These are phyloP conservation scores for Xylariaceae sp. DNA, from an alignment of 2,329 filamentous ascomycete genomes.

Conservation along the genomic window DNA sequence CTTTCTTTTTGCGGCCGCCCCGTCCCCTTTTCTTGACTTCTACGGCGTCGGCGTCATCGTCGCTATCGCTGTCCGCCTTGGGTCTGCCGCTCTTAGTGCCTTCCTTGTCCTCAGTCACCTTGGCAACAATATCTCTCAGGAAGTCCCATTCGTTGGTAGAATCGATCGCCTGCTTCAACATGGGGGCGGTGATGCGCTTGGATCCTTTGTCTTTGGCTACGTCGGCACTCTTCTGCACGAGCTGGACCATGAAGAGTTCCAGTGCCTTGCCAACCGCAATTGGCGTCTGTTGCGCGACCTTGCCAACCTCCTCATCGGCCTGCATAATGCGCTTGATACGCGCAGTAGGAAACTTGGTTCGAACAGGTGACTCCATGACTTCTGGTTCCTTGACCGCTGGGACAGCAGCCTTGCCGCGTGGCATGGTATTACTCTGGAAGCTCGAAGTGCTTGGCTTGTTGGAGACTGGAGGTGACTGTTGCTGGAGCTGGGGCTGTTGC, in stretches of 20 bases:
- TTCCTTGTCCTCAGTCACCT: slow-evolving; percentile 59
- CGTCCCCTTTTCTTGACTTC: slow-evolving; percentile 45
- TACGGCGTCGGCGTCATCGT: slow-evolving; percentile 46
- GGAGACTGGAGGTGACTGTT: slow-evolving; percentile 27
- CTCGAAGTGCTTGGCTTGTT: slow-evolving; percentile 20
- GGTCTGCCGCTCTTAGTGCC: slow-evolving; percentile 35
- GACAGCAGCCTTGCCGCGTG: slow-evolving; percentile 38
- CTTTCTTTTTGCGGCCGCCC: slow-evolving; percentile 50
- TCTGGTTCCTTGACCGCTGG: slow-evolving; percentile 38
- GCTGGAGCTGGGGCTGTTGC: slow-evolving; percentile 15
- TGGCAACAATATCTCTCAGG: slow-evolving; percentile 80
- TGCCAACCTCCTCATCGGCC: slow-evolving; percentile 96
- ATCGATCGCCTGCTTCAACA: slow-evolving; percentile 87
- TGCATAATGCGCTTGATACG: slow-evolving; percentile 99
- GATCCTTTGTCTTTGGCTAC: slow-evolving; percentile 78
- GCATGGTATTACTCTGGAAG: slow-evolving; percentile 33
- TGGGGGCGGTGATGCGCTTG: slow-evolving; percentile 83
- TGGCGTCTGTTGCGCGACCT: slow-evolving; percentile 95
- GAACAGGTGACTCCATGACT: slow-evolving; percentile 67
- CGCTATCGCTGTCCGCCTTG: slow-evolving; percentile 51
- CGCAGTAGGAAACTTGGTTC: slow-evolving; percentile 94
- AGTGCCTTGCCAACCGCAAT: slow-evolving; percentile 94
- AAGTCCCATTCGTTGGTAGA: slow-evolving; percentile 94
- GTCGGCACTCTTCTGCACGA: slow-evolving; percentile 83
- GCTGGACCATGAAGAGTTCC: slow-evolving; percentile 94